Evolutionary conservation across 2,329 filamentous ascomycete genomes (phyloP).

Genomic region (Myotisia sp.): DNA sequence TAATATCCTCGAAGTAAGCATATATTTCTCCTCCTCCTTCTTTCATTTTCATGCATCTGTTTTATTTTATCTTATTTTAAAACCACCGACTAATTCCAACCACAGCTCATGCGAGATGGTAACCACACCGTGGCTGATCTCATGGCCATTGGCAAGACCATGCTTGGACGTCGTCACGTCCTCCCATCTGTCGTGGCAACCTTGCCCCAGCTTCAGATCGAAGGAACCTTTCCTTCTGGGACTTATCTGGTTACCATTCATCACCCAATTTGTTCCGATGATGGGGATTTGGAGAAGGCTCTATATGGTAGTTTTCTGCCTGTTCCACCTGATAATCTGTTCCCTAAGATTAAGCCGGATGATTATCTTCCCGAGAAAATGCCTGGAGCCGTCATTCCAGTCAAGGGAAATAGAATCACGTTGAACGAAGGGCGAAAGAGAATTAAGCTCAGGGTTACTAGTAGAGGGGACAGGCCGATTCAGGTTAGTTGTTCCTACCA

Average conservation of each 20-base stretch:
- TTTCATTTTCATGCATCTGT: too few species aligned
- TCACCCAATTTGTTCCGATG: slow-evolving; percentile 70
- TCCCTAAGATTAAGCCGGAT: slow-evolving; percentile 49
- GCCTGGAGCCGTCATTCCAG: slow-evolving; percentile 66
- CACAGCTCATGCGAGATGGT: slow-evolving; percentile 81
- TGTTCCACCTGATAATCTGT: slow-evolving; percentile 52
- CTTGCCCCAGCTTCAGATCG: slow-evolving; percentile 74
- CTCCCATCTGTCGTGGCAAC: slow-evolving; percentile 66
- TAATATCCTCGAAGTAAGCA: slow-evolving; percentile 71
- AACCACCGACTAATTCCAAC: too few species aligned
- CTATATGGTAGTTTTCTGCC: slow-evolving; percentile 87
- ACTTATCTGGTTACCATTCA: slow-evolving; percentile 93
- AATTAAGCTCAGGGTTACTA: slow-evolving; percentile 62
- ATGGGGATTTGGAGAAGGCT: slow-evolving; percentile 73
- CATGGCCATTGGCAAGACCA: slow-evolving; percentile 78
- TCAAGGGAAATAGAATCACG: slow-evolving; percentile 50
- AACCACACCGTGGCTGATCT: slow-evolving; percentile 82
- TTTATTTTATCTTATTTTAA: too few species aligned
- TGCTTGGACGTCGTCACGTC: slow-evolving; percentile 88
- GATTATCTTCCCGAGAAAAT: slow-evolving; percentile 53
- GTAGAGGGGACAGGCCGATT: slow-evolving; percentile 75
- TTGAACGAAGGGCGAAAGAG: slow-evolving; percentile 63
- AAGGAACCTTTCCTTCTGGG: slow-evolving; percentile 80
- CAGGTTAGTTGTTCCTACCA: too few species aligned
- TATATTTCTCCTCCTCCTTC: too few species aligned